phyloP scores from a whole-genome alignment of 2,329 filamentous ascomycete genomes.

The Curvularia lunata region DNA sequence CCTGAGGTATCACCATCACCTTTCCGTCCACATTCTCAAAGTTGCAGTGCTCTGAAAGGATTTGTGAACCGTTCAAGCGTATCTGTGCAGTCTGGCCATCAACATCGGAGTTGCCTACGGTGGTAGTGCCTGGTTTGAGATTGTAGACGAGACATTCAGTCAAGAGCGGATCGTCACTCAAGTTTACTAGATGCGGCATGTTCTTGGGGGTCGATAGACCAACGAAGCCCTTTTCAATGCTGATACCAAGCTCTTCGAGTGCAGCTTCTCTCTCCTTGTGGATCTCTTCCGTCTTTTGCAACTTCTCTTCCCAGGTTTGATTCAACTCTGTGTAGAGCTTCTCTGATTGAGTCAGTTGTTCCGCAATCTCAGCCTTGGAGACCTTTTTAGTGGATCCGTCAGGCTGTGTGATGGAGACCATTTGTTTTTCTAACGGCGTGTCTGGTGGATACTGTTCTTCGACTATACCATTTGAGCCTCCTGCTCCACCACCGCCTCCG shows the following conservation, averaged over 20 bases:
- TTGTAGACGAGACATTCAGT: slow-evolving; percentile 98
- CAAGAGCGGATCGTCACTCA: slow-evolving; percentile 80
- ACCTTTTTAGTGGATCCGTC: slow-evolving; percentile 93
- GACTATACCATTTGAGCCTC: slow-evolving; percentile 53
- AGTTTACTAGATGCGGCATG: slow-evolving; percentile 97
- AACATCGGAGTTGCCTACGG: slow-evolving; percentile 91
- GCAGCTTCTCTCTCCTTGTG: slow-evolving; percentile 97
- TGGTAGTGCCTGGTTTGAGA: slow-evolving; percentile 91
- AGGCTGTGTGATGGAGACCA: slow-evolving; percentile 87
- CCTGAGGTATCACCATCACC: slow-evolving; percentile 87
- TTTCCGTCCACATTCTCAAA: slow-evolving; percentile 94
- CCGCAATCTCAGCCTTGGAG: slow-evolving; percentile 96
- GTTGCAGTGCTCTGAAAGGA: slow-evolving; percentile 87
- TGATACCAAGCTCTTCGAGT: slow-evolving; percentile 95
- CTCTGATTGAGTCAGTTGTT: slow-evolving; percentile 94
- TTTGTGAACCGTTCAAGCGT: slow-evolving; percentile 89
- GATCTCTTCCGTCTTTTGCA: slow-evolving; percentile 93
- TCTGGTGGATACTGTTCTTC: slow-evolving; percentile 87
- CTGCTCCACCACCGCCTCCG: slow-evolving; percentile 48
- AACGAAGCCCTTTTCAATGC: slow-evolving; percentile 97
- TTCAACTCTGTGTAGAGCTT: slow-evolving; percentile 96
- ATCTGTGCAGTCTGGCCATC: slow-evolving; percentile 81
- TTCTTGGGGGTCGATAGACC: slow-evolving; percentile 96
- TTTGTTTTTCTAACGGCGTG: slow-evolving; percentile 92
- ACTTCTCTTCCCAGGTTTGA: slow-evolving; percentile 97